Base-by-base conservation (phyloP, 768 basidiomycete species). In the Russula sp. region DNA sequence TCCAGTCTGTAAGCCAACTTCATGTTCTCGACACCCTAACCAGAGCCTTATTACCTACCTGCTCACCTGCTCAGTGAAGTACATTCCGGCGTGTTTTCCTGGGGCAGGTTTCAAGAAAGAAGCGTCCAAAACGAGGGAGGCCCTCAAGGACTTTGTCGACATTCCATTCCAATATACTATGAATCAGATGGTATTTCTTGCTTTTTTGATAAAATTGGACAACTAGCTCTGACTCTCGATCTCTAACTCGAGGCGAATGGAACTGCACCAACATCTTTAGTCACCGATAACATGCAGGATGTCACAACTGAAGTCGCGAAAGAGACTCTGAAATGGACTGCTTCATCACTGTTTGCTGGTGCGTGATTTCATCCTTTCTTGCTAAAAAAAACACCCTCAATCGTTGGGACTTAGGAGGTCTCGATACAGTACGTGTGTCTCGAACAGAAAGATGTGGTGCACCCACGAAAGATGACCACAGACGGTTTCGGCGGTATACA, bases 391-490 rank as follows among this genome's bases (percentile, higher is more conserved):
- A 6, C 27, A 7, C 14, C 10, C 37, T 37, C 48, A 20, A 40
- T 14, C 11, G 16, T 42, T 37, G 39, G 13, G 5, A 53, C 20
- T 1, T 45, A 59, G 67, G 44, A 31, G 67, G 67, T 20, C 34
- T 57, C 13, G 65, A 68, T 52, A 61, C 67, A 2, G 67, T 68
- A n/a, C n/a, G 61, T 51, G 13, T 35, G 2, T 37, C 9, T 44
- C 3, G 11, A 27, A 34, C 16, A 13, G 10, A 20, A 44, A 20
- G 18, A 35, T 35, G 6, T 42, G 16, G 14, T 5, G 16, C 42
- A 6, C 18, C 27, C 6, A 47, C 39, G 5, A 10, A 5, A 35
- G 47, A 7, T 8, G 4, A 22, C 2, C 18, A 34, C 53, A 67
- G 67, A 64, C 61, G 3, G 50, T 64, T 32, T 62, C 63, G 22